Evolutionary conservation across 345 rosid genomes (phyloP).

Genomic region (Heritiera fomes): DNA sequence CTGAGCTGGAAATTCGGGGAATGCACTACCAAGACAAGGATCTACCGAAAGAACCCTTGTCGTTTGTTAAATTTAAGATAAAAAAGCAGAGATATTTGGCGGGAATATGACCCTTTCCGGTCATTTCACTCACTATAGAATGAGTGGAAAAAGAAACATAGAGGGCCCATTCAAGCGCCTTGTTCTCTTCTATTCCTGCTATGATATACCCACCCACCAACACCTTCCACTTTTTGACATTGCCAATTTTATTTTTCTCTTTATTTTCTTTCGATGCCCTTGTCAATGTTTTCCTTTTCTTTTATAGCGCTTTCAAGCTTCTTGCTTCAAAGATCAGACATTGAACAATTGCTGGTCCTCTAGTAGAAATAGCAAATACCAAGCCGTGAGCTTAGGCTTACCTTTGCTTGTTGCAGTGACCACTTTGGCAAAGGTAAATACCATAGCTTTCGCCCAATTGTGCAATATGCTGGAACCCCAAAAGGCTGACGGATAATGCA

Average conservation of each 20-base stretch:
- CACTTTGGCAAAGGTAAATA: neutral
- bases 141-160: neutral
- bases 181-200: neutral
- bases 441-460: neutral
- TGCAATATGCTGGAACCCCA: conserved; percentile 10
- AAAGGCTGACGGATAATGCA: neutral
- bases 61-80: conserved; percentile 11
- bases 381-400: neutral
- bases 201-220: neutral
- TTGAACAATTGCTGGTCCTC: too few relatives aligned
- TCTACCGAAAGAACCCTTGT: conserved; percentile 19
- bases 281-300: neutral
- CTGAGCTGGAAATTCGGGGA: conserved; percentile 10
- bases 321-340: too few relatives aligned
- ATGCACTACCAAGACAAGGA: conserved; percentile 8
- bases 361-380: too few relatives aligned
- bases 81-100: neutral
- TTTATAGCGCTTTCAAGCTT: too few relatives aligned
- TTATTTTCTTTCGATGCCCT: neutral
- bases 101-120: conserved; percentile 19
- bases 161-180: conserved; percentile 15
- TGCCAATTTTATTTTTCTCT: neutral
- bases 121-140: neutral
- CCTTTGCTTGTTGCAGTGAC: neutral
- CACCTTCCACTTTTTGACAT: neutral